Evolutionary conservation across 2,329 filamentous ascomycete genomes (phyloP).

Genomic region (Coleophoma cylindrospora): DNA sequence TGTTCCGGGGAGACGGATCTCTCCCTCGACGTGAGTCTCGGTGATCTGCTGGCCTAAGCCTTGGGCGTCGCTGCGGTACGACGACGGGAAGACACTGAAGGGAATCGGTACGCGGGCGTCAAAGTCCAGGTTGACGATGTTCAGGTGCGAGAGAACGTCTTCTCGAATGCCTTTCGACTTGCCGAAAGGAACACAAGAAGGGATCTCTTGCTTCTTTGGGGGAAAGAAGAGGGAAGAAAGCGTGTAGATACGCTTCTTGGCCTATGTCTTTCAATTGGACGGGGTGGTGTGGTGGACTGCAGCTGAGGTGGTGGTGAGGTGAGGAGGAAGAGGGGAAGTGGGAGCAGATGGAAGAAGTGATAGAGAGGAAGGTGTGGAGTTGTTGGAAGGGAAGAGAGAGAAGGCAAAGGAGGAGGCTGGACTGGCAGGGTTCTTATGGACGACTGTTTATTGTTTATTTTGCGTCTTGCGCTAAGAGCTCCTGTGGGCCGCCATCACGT

Average conservation of each 20-base stretch:
- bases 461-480: no score
- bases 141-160: constrained; percentile 57
- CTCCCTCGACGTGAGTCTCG: constrained; percentile 81
- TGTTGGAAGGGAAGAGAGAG: background rate
- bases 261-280: constrained; percentile 8
- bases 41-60: constrained; percentile 56
- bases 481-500: no score
- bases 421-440: background rate
- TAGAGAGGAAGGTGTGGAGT: background rate
- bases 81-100: constrained; percentile 99
- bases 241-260: constrained; percentile 26
- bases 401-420: background rate
- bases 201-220: constrained; percentile 56
- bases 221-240: constrained; percentile 33
- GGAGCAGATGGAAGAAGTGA: background rate
- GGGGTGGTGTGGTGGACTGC: background rate
- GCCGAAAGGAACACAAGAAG: constrained; percentile 67
- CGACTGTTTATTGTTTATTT: no score
- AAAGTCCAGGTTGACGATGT: constrained; percentile 99
- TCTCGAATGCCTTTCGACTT: constrained; percentile 62
- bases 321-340: background rate
- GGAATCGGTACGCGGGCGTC: constrained; percentile 98
- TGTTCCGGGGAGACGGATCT: constrained; percentile 64
- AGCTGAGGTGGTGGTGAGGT: background rate
- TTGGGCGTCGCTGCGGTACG: constrained; percentile 74